These are phyloP conservation scores for Camellia lanceoleosa DNA, from an alignment of 148 eudicot species.

Conservation along the genomic window DNA sequence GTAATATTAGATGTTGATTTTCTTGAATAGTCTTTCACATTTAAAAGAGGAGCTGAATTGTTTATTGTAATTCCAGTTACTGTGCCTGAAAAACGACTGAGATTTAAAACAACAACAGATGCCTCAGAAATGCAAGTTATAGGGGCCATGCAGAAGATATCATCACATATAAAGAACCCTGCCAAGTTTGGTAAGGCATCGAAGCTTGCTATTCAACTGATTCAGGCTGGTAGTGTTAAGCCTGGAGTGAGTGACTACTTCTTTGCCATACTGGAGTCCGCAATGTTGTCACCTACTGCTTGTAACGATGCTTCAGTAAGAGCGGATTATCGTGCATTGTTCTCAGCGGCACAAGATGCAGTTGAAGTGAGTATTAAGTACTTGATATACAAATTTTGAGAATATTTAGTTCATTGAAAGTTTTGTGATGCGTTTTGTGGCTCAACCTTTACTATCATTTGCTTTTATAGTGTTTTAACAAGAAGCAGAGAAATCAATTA, in stretches of 20 bases:
- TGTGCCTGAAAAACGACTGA: constrained; percentile 59
- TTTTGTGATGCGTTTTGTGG: not conserved
- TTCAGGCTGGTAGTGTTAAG: constrained; percentile 84
- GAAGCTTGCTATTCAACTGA: constrained; percentile 82
- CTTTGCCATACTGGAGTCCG: constrained; percentile 73
- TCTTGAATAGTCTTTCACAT: constrained; percentile 4
- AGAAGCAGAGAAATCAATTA: constrained; percentile 69
- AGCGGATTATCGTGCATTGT: constrained; percentile 75
- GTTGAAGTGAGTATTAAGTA: constrained; percentile 44
- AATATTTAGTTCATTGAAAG: not conserved
- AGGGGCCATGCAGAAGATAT: constrained; percentile 92
- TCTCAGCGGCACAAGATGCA: constrained; percentile 77
- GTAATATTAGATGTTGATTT: not conserved
- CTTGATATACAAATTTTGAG: not conserved
- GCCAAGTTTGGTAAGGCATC: constrained; percentile 81
- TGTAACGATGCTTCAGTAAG: constrained; percentile 70
- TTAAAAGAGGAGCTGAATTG: constrained; percentile 17
- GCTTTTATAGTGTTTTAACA: constrained; percentile 51
- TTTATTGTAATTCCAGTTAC: constrained; percentile 38
- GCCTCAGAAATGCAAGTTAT: constrained; percentile 72
- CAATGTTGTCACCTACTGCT: constrained; percentile 61
- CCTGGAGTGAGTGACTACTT: constrained; percentile 64
- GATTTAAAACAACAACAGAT: constrained; percentile 90
- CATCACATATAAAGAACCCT: constrained; percentile 73
- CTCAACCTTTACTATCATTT: constrained; percentile 10